Conservation (phyloP, 2,329 filamentous ascomycete genomes). For the Aspergillus chevalieri region DNA sequence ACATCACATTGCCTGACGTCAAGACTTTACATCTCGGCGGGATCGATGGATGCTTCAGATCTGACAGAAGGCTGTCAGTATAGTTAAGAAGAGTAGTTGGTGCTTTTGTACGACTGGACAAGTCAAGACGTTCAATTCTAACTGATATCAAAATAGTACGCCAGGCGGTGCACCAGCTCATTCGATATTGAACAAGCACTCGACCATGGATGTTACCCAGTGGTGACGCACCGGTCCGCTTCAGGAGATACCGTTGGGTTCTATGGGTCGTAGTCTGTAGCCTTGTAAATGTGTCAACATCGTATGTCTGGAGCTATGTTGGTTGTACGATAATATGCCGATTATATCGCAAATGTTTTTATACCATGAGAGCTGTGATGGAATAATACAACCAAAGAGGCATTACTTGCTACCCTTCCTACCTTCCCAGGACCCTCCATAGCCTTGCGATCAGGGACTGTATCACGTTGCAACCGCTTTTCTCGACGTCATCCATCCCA, state of each 20-base stretch:
- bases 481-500: not conserved
- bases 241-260: not conserved
- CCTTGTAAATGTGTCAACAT: not conserved
- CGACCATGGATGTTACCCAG: not conserved
- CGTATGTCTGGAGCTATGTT: not conserved
- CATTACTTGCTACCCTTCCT: no score
- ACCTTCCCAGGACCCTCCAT: not conserved
- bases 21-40: not conserved
- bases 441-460: not conserved
- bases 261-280: not conserved
- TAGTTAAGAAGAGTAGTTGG: no score
- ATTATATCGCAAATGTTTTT: no score
- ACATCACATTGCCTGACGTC: not conserved
- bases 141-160: no score
- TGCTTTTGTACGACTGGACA: no score
- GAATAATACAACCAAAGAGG: no score
- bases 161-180: no score
- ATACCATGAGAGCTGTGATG: no score
- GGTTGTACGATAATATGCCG: no score
- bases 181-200: not conserved
- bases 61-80: not conserved
- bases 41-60: not conserved
- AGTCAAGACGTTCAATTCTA: no score
- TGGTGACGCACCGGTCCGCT: not conserved
- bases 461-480: not conserved